Evolutionary conservation across 768 basidiomycete species (phyloP).

Genomic region (Phanerodontia chrysosporium): DNA sequence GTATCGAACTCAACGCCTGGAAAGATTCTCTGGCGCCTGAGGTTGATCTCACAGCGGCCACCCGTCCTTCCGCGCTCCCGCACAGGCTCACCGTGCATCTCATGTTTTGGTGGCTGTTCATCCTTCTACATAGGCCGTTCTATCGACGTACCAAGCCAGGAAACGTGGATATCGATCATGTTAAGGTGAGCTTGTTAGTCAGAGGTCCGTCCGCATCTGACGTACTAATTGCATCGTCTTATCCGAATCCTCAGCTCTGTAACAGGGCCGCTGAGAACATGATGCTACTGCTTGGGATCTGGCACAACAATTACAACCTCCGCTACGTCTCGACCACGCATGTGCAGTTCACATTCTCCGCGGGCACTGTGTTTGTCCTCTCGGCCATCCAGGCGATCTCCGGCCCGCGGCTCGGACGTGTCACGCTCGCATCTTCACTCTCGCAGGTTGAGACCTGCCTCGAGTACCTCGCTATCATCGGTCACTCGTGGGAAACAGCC

Average conservation of each 20-base stretch:
- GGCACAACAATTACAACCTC: slow-evolving; percentile 49
- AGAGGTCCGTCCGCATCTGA: not conserved
- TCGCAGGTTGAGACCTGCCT: slow-evolving; percentile 44
- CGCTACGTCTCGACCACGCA: slow-evolving; percentile 56
- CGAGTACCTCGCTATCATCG: slow-evolving; percentile 49
- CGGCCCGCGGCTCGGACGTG: slow-evolving; percentile 42
- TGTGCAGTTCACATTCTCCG: slow-evolving; percentile 54
- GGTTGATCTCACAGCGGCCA: slow-evolving; percentile 46
- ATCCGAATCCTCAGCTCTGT: slow-evolving; percentile 38
- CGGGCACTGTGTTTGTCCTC: slow-evolving; percentile 55
- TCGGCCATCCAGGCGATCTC: slow-evolving; percentile 46
- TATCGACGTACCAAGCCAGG: slow-evolving; percentile 29
- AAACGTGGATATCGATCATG: slow-evolving; percentile 44
- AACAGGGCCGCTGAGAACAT: slow-evolving; percentile 52
- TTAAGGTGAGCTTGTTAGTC: slow-evolving; percentile 37
- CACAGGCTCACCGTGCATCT: slow-evolving; percentile 55
- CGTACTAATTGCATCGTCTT: not conserved
- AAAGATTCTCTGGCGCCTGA: slow-evolving; percentile 38
- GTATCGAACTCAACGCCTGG: slow-evolving; percentile 29
- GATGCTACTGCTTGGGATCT: slow-evolving; percentile 47
- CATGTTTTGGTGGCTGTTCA: slow-evolving; percentile 54
- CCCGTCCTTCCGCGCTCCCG: slow-evolving; percentile 43
- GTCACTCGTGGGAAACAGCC: slow-evolving; percentile 51
- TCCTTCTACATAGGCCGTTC: slow-evolving; percentile 56
- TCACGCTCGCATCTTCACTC: slow-evolving; percentile 40